Base-by-base conservation (phyloP, 108 stramenopile genomes). In the Pseudonitzschia pungens region DNA sequence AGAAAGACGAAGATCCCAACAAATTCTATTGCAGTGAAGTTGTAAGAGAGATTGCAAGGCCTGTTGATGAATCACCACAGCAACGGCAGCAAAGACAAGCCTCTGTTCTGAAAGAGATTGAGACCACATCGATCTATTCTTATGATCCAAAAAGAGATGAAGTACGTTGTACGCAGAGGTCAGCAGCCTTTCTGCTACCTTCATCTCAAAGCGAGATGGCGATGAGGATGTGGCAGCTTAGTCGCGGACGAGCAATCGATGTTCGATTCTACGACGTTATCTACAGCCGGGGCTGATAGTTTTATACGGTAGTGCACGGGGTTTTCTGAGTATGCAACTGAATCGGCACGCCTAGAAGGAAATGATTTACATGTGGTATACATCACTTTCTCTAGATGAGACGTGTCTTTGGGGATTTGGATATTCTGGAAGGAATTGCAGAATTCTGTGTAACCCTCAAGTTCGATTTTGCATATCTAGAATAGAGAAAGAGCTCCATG, bases 21-120 rank as follows among this genome's bases (percentile, higher is more conserved):
- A 75, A 81, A 48, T 94, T 91, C 78, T 76, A 81, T 72, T 94
- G 92, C 74, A 84, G 83, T 56, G 92, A 94, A 81, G 87, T 88
- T 11, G 87, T 90, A 22, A 80, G 92, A 65, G 86, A 94, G 68
- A 89, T 94, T 65, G 87, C 86, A 21, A 73, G 86, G 6, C 76
- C 79, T 1, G 83, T 80, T 18, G 76, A 64, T 22, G 51, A 68
- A 67, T 31, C 62, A 15, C 28, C 28, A 55, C 65, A 77, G 63
- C 36, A 36, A 36, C 63, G 14, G 10, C 33, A 24, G n/a, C 32
- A 24, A 62, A 41, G 59, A 22, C 24, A 57, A 50, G 36, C 20
- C 81, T 70, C 72, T 73, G 18, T 89, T 58, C 54, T 94, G 41
- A 94, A 94, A 60, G 92, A 94, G 73, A 87, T 94, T 31, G 92